These are phyloP conservation scores for Pythium scleroteichum DNA, from an alignment of 352 stramenopile species.

Conservation along the genomic window DNA sequence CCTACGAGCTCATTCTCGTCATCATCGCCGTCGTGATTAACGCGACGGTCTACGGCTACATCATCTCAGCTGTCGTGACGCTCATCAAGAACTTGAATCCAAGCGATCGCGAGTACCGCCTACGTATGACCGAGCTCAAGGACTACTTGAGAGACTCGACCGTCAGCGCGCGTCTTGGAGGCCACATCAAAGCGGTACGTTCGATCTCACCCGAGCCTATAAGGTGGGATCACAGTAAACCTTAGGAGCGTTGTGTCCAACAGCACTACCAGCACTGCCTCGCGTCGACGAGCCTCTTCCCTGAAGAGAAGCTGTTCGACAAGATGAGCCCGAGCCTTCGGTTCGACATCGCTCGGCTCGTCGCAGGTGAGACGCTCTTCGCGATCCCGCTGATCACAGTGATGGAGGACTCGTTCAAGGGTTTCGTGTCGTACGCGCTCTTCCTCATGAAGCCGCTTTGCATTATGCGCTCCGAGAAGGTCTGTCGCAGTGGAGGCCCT, in stretches of 20 bases:
- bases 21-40: conserved; percentile 85
- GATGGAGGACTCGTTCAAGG: conserved; percentile 88
- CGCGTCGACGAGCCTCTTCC: conserved; percentile 71
- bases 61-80: conserved; percentile 79
- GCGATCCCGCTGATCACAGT: conserved; percentile 82
- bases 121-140: conserved; percentile 86
- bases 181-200: conserved; percentile 68
- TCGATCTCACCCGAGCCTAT: no score
- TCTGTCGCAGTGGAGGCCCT: conserved; percentile 70
- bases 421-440: conserved; percentile 85
- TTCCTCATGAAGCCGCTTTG: conserved; percentile 81
- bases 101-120: conserved; percentile 72
- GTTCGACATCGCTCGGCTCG: conserved; percentile 79
- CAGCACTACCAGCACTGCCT: conserved; percentile 80
- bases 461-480: conserved; percentile 66
- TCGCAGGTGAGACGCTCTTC: conserved; percentile 75
- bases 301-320: conserved; percentile 84
- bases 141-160: conserved; percentile 76
- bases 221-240: no score
- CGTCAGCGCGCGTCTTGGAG: conserved; percentile 51
- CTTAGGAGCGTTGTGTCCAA: neutral
- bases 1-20: conserved; percentile 66
- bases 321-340: conserved; percentile 77
- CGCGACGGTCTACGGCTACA: conserved; percentile 79
- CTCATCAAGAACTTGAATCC: conserved; percentile 81